These are phyloP conservation scores for Elongisporangium undulatum DNA, from an alignment of 352 stramenopile species.

Conservation along the genomic window DNA sequence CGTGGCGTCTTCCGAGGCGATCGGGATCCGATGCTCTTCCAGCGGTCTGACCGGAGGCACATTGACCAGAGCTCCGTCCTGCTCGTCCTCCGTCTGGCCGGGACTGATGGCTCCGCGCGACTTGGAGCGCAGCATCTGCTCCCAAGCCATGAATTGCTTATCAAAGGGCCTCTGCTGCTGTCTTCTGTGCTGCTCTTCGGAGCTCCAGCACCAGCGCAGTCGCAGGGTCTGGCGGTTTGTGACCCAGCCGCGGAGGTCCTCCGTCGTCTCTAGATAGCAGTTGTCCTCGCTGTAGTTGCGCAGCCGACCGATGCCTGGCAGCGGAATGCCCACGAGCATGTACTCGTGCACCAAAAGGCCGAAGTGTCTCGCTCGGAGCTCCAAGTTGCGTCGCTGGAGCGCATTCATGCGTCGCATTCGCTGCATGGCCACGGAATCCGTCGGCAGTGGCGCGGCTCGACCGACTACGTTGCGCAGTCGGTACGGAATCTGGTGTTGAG, in stretches of 20 bases:
- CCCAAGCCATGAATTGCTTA: conserved; percentile 10
- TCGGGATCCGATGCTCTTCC: not conserved
- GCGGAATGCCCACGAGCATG: conserved; percentile 50
- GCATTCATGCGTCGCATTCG: conserved; percentile 46
- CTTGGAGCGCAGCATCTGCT: not conserved
- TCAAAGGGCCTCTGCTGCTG: conserved; percentile 1
- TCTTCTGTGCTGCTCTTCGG: conserved; percentile 1
- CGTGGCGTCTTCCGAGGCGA: not conserved
- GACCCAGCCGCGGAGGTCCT: conserved; percentile 53
- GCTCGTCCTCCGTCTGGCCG: not conserved
- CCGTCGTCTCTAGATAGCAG: conserved; percentile 28
- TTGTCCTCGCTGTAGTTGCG: conserved; percentile 13
- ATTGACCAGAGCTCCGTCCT: conserved; percentile 3
- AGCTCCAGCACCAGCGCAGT: conserved; percentile 6
- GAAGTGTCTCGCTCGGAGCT: conserved; percentile 46
- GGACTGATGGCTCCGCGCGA: not conserved
- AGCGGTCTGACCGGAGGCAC: not conserved
- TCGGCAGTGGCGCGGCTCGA: conserved; percentile 27
- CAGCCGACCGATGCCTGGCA: conserved; percentile 38
- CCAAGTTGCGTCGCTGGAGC: conserved; percentile 37
- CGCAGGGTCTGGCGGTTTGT: conserved; percentile 41
- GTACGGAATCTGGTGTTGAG: conserved; percentile 29
- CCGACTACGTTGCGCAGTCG: conserved; percentile 33
- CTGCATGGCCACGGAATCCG: conserved; percentile 30
- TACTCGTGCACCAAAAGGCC: conserved; percentile 56